Evolutionary conservation across 352 stramenopile species (phyloP).

Genomic region (Phytophthora constricta): DNA sequence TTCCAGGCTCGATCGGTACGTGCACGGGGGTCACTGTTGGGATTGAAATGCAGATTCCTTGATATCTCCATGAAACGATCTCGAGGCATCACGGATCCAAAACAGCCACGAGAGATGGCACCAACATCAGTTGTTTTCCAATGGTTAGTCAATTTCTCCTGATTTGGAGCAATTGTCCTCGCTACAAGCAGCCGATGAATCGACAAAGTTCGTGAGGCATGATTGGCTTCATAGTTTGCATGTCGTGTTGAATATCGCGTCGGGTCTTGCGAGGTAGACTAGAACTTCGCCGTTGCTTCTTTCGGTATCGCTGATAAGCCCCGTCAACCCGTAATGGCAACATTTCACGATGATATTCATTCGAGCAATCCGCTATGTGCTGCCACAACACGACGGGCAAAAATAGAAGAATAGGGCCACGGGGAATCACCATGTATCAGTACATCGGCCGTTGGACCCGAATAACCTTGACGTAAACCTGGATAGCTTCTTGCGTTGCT

Average conservation of each 20-base stretch:
- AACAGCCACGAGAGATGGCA: no score
- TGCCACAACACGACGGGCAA: conserved; percentile 22
- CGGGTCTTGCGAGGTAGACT: not conserved
- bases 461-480: conserved; percentile 13
- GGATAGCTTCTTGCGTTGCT: not conserved
- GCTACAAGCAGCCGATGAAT: no score
- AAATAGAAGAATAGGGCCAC: conserved; percentile 24
- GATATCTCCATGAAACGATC: no score
- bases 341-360: conserved; percentile 23
- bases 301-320: conserved; percentile 14
- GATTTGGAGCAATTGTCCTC: no score
- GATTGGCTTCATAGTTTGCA: no score
- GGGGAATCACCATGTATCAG: conserved; percentile 7
- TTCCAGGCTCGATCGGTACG: no score
- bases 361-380: conserved; percentile 22
- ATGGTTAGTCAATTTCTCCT: no score
- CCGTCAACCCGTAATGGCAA: conserved; percentile 1
- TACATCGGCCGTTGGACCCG: not conserved
- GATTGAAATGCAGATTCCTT: no score
- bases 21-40: no score
- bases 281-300: not conserved
- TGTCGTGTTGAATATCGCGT: conserved; percentile 26
- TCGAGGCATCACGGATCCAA: no score
- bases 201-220: no score
- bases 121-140: no score